Conservation (phyloP, 352 stramenopile genomes). For the Phytophthora cryptogea region DNA sequence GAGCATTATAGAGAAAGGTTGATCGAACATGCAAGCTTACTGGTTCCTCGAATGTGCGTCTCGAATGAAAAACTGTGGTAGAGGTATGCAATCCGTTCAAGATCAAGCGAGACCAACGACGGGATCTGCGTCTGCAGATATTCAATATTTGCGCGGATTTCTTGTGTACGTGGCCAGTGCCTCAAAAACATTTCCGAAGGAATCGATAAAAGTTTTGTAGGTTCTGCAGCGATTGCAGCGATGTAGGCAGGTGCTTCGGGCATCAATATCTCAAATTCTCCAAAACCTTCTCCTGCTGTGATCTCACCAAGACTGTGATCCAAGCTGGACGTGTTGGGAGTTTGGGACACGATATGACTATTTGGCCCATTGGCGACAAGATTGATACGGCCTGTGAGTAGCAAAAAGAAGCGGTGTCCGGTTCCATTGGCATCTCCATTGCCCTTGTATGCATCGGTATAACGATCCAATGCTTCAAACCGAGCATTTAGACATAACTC, state of each 20-base stretch:
- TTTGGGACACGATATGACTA: slow-evolving; percentile 12
- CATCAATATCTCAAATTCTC: slow-evolving; percentile 67
- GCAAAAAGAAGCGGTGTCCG: slow-evolving; percentile 47
- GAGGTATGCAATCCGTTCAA: slow-evolving; percentile 62
- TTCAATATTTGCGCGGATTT: slow-evolving; percentile 46
- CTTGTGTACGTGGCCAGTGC: slow-evolving; percentile 41
- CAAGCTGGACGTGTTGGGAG: neutral
- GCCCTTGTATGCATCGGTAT: slow-evolving; percentile 51
- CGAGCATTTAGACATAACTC: slow-evolving; percentile 55
- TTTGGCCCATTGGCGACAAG: slow-evolving; percentile 41
- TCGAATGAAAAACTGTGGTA: slow-evolving; percentile 59
- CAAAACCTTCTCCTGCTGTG: slow-evolving; percentile 47
- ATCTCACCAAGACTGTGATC: slow-evolving; percentile 50
- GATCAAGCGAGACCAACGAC: slow-evolving; percentile 50
- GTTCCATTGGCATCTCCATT: slow-evolving; percentile 28
- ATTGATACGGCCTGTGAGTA: slow-evolving; percentile 51
- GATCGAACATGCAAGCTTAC: slow-evolving; percentile 23
- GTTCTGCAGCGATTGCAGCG: slow-evolving; percentile 50
- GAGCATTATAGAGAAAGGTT: neutral
- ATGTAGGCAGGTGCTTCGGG: slow-evolving; percentile 39
- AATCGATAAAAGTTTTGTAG: slow-evolving; percentile 60
- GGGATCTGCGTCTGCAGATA: slow-evolving; percentile 49
- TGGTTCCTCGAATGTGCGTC: slow-evolving; percentile 45
- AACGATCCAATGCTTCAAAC: slow-evolving; percentile 60
- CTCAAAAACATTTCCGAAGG: slow-evolving; percentile 48